Percentiles rank a stretch among this genome's conserved stretches.
Evolutionary conservation across 208 protist genomes (phyloP).

Genomic region (Leptomonas seymouri): DNA sequence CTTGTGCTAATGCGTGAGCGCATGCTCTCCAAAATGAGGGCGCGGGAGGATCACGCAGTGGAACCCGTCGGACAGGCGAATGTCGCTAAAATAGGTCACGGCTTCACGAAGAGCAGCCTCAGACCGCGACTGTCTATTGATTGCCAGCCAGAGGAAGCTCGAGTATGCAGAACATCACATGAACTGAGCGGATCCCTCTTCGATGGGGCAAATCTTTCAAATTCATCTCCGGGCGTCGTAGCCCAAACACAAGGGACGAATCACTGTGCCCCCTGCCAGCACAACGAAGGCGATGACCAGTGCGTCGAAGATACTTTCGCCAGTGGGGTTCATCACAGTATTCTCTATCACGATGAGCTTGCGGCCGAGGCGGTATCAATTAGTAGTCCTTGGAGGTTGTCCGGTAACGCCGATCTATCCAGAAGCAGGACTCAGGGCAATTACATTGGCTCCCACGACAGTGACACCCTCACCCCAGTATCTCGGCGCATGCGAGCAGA

Average conservation of each 20-base stretch:
- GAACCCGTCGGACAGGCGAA: background rate
- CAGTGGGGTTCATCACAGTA: background rate
- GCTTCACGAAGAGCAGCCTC: background rate
- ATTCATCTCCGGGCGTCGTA: background rate
- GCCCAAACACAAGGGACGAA: background rate
- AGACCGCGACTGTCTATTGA: background rate
- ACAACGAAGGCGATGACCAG: background rate
- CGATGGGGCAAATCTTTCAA: background rate
- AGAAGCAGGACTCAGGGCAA: background rate
- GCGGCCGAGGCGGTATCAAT: background rate
- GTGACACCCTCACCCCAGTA: constrained; percentile 15
- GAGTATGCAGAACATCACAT: background rate
- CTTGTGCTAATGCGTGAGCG: constrained; percentile 12
- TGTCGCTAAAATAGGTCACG: background rate
- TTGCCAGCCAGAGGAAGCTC: background rate
- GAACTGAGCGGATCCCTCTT: background rate
- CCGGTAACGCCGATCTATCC: background rate
- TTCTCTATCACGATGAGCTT: background rate
- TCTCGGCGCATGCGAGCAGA: constrained; percentile 7
- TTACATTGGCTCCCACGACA: constrained; percentile 15
- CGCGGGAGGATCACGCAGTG: background rate
- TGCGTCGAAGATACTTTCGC: background rate
- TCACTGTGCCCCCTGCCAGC: background rate
- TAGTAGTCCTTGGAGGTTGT: constrained; percentile 1
- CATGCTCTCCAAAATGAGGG: background rate